Evolutionary conservation across 805 yeast genomes (phyloP).

Genomic region (Saturnispora sekii): DNA sequence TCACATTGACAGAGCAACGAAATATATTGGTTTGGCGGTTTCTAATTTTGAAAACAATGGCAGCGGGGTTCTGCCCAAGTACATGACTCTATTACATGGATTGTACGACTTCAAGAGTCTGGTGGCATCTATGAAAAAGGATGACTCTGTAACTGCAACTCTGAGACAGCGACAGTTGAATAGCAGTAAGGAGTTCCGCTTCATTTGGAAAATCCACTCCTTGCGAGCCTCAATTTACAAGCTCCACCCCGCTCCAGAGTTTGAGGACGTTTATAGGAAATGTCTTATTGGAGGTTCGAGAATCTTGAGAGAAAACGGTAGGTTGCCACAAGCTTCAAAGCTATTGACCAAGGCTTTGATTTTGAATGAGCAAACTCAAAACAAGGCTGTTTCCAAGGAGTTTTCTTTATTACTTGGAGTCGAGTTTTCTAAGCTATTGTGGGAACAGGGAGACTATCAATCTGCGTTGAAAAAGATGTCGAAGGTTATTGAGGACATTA

Average conservation of each 20-base stretch:
- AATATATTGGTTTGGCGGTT: slow-evolving; percentile 51
- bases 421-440: slow-evolving; percentile 72
- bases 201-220: slow-evolving; percentile 38
- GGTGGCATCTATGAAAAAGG: slow-evolving; percentile 15
- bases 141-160: slow-evolving; percentile 13
- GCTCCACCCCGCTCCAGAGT: slow-evolving; percentile 18
- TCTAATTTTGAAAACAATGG: slow-evolving; percentile 41
- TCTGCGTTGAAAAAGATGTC: slow-evolving; percentile 66
- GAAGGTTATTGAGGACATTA: slow-evolving; percentile 25
- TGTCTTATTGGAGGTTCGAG: slow-evolving; percentile 52
- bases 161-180: slow-evolving; percentile 18
- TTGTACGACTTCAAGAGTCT: slow-evolving; percentile 46
- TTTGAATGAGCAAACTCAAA: slow-evolving; percentile 23
- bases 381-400: slow-evolving; percentile 8
- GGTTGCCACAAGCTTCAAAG: slow-evolving; percentile 64
- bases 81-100: slow-evolving; percentile 48
- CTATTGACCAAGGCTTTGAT: slow-evolving; percentile 53
- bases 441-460: slow-evolving; percentile 84
- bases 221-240: slow-evolving; percentile 31
- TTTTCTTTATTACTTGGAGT: slow-evolving; percentile 37
- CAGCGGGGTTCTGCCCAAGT: slow-evolving; percentile 37
- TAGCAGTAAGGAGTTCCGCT: slow-evolving; percentile 30
- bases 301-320: slow-evolving; percentile 55
- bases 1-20: slow-evolving; percentile 42
- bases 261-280: slow-evolving; percentile 31